phyloP scores from a whole-genome alignment of 2,329 filamentous ascomycete genomes.

The Hypoxylon rubiginosum region DNA sequence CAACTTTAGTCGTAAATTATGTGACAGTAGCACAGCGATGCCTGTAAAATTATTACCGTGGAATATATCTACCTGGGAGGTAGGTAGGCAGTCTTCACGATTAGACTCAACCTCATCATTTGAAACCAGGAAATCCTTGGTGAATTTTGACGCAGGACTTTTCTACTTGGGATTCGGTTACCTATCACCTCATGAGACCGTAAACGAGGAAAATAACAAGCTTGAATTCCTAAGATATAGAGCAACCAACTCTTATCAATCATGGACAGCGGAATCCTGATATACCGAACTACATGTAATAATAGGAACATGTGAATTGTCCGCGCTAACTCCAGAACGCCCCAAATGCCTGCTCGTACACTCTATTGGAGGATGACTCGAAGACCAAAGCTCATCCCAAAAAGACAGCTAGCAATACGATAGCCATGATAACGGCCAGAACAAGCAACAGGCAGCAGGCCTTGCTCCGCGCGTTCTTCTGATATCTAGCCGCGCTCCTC shows the following conservation, averaged over 20 bases:
- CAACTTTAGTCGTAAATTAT: too few species aligned
- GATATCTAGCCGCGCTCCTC: constrained; percentile 87
- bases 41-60: too few species aligned
- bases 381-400: constrained; percentile 68
- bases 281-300: constrained; percentile 21
- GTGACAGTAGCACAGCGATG: too few species aligned
- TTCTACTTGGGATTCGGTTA: not conserved
- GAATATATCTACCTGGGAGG: too few species aligned
- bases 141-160: not conserved
- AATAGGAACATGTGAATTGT: constrained; percentile 9
- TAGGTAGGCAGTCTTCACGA: too few species aligned
- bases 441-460: constrained; percentile 93
- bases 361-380: constrained; percentile 10
- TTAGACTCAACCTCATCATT: not conserved
- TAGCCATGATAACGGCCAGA: constrained; percentile 86
- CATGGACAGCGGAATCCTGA: constrained; percentile 12
- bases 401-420: constrained; percentile 89
- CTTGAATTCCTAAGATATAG: constrained; percentile 8
- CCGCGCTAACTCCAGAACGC: constrained; percentile 39
- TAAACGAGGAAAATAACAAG: constrained; percentile 2
- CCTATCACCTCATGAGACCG: not conserved
- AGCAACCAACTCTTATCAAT: constrained; percentile 13
- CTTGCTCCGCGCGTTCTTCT: constrained; percentile 95
- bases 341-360: constrained; percentile 34
- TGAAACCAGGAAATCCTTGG: not conserved